A percentile compares a stretch with the other conserved stretches of the same genome.
Evolutionary conservation across 2,329 filamentous ascomycete genomes (phyloP).

Genomic region (Coniochaeta sp.): DNA sequence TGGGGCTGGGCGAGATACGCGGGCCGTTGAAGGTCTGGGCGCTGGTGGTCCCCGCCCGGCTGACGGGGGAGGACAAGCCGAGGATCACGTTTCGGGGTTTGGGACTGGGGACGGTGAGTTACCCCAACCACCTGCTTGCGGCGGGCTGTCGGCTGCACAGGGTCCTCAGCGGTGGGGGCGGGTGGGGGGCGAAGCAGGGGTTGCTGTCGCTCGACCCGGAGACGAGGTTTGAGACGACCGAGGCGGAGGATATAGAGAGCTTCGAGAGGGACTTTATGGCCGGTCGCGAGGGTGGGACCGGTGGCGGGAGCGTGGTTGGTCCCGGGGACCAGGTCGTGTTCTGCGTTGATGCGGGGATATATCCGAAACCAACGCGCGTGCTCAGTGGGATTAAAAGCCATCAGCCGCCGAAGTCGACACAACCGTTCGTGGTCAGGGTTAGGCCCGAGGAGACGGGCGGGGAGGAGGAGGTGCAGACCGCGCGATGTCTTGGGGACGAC

Average conservation of each 20-base stretch:
- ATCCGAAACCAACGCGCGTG: background rate
- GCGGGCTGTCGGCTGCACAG: slow-evolving; percentile 38
- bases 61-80: background rate
- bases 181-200: slow-evolving; percentile 77
- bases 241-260: slow-evolving; percentile 44
- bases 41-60: slow-evolving; percentile 46
- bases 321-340: slow-evolving; percentile 63
- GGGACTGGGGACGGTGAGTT: slow-evolving; percentile 13
- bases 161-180: slow-evolving; percentile 70
- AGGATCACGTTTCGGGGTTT: too few relatives aligned
- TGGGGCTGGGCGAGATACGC: slow-evolving; percentile 12
- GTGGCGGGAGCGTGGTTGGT: slow-evolving; percentile 43
- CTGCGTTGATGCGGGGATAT: slow-evolving; percentile 33
- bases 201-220: slow-evolving; percentile 73
- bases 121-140: slow-evolving; percentile 27
- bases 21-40: slow-evolving; percentile 63
- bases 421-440: background rate
- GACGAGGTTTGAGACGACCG: slow-evolving; percentile 38
- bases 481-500: background rate
- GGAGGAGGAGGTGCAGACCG: background rate
- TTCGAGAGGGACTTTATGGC: slow-evolving; percentile 42
- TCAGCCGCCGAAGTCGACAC: too few relatives aligned
- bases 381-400: too few relatives aligned
- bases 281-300: slow-evolving; percentile 9
- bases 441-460: slow-evolving; percentile 1